Evolutionary conservation across 2,329 filamentous ascomycete genomes (phyloP), one percentile per base, ranked within the genome.

Genomic region (Aureobasidium subglaciale): DNA sequence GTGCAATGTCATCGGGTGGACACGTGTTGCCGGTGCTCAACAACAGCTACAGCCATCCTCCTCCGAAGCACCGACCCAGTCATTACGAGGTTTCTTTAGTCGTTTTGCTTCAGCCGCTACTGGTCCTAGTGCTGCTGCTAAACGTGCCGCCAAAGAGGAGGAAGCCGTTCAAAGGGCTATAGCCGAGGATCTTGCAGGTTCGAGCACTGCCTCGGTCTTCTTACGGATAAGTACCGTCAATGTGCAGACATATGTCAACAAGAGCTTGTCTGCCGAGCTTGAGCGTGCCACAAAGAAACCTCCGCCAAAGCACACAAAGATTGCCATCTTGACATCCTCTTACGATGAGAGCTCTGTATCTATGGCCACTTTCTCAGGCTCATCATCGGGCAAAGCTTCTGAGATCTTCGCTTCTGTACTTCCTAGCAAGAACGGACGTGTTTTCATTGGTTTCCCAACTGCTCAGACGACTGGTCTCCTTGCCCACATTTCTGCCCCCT

Each of bases 361-460:
- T 0, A 77, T 85, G 57, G 78, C 76, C 22, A 71, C 70, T 13
- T 63, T 71, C 15, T 81, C 78, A 2, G 75, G 74, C 15, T 70
- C 69, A 9, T 74, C 72, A 8, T 71, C 75, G 10, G 74, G 79
- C 7, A 82, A 85, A 59, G 79, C 82, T 2, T 78, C 81, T 1
- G 89, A 96, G 66, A 84, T 99, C 7, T 96, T 99, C 69, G 82
- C 87, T 1, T 93, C 91, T 1, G 91, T 99, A 1, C 73, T 97
- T 5, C 93, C 93, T 2, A 90, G 82, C 56, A 95, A 90, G 69
- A 88, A 88, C 63, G 93, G 93, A 6, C 85, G 89, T 53, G 88
- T 99, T 55, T 99, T 97, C 65, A 99, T 99, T 65, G 93, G 93
- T 0, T 99, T 99, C 66, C 92, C 93, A 3, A 99, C 93, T 1